A percentile compares a stretch with the other conserved stretches of the same genome.
phyloP scores from a whole-genome alignment of 2,329 filamentous ascomycete genomes.

The Curvularia sp. region DNA sequence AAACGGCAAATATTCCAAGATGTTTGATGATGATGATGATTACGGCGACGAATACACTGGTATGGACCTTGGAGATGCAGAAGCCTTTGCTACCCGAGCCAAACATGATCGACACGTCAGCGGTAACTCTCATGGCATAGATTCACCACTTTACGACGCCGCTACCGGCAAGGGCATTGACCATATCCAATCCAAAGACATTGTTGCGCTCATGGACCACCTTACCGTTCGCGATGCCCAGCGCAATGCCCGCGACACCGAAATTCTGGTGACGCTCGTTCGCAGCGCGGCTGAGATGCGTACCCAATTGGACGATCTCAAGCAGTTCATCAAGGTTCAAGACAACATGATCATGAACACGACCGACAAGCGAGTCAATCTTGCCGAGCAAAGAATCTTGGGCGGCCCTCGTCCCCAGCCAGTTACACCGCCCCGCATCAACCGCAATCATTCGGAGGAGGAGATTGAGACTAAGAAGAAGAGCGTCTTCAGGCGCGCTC shows the following conservation, averaged over 20 bases:
- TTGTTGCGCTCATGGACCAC: conserved; percentile 97
- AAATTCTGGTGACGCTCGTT: conserved; percentile 93
- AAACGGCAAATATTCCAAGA: conserved; percentile 55
- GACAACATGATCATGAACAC: conserved; percentile 88
- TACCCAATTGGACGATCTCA: conserved; percentile 94
- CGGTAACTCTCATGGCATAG: conserved; percentile 90
- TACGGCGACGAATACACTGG: conserved; percentile 60
- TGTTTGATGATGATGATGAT: conserved; percentile 65
- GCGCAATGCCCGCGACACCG: conserved; percentile 92
- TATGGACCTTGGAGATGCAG: conserved; percentile 51
- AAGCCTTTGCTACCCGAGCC: conserved; percentile 55
- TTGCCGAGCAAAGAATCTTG: conserved; percentile 80
- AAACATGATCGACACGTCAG: conserved; percentile 73
- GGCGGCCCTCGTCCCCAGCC: conserved; percentile 84
- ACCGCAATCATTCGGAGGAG: conserved; percentile 60
- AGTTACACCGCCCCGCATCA: conserved; percentile 62
- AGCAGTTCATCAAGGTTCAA: conserved; percentile 86
- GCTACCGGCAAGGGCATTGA: conserved; percentile 88
- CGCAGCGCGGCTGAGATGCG: conserved; percentile 96
- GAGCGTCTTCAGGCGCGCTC: conserved; percentile 91
- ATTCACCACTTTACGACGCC: conserved; percentile 87
- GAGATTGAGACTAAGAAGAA: conserved; percentile 78
- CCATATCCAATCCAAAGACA: conserved; percentile 92
- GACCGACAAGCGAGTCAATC: conserved; percentile 86
- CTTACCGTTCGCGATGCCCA: conserved; percentile 97